Evolutionary conservation across 169 alveolate species (phyloP).

Genomic region (Eimeria falciformis): DNA sequence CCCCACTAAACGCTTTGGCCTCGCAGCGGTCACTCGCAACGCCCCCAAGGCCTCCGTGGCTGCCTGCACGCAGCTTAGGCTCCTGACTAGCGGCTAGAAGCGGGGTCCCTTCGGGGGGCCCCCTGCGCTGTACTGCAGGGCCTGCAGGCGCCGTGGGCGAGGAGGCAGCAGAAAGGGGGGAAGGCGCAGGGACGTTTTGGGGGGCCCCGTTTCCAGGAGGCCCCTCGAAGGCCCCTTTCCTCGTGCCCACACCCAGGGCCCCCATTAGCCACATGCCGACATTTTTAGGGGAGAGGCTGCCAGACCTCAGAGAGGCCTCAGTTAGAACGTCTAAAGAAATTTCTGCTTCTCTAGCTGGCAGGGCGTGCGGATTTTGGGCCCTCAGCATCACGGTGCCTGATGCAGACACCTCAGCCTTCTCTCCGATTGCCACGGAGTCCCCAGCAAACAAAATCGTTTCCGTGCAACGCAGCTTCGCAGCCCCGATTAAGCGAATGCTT

Average conservation of each 20-base stretch:
- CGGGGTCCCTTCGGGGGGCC: background rate
- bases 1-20: slow-evolving; percentile 43
- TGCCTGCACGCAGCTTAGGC: slow-evolving; percentile 34
- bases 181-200: background rate
- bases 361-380: background rate
- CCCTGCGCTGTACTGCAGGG: background rate
- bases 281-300: background rate
- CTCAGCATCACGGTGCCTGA: slow-evolving; percentile 33
- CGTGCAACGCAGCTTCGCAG: slow-evolving; percentile 48
- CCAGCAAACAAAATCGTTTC: slow-evolving; percentile 39
- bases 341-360: background rate
- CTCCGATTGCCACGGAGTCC: slow-evolving; percentile 8
- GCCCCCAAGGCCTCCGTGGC: slow-evolving; percentile 53
- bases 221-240: background rate
- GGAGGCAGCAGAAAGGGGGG: background rate
- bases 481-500: slow-evolving; percentile 30
- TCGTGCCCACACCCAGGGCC: slow-evolving; percentile 21
- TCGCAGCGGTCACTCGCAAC: slow-evolving; percentile 27
- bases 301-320: background rate
- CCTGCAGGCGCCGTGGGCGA: background rate
- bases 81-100: background rate
- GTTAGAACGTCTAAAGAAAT: background rate
- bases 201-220: background rate
- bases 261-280: background rate
- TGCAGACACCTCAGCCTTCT: slow-evolving; percentile 54